These are phyloP conservation scores for Coelastrella sp. DNA, from an alignment of 139 green algal genomes.

Conservation along the genomic window DNA sequence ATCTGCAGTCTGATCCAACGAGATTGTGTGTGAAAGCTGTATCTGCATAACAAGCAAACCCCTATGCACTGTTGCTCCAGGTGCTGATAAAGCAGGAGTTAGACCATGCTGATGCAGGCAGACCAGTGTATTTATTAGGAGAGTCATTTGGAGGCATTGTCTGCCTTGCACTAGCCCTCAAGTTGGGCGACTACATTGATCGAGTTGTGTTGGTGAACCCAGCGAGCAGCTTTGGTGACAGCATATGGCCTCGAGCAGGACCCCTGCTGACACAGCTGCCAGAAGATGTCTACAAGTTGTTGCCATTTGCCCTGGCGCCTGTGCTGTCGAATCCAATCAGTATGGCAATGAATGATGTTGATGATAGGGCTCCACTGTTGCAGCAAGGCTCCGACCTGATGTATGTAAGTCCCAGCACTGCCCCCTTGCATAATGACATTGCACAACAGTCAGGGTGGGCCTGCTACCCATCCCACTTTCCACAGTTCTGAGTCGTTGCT, in stretches of 20 bases:
- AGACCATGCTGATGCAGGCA: conserved; percentile 24
- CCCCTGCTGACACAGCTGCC: conserved; percentile 77
- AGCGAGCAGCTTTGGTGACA: conserved; percentile 81
- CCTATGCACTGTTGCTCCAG: too few species aligned
- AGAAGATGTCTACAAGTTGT: conserved; percentile 71
- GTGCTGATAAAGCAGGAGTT: conserved; percentile 54
- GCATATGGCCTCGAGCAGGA: conserved; percentile 78
- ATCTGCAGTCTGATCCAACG: too few species aligned
- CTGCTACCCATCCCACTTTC: too few species aligned
- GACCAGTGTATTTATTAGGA: conserved; percentile 91
- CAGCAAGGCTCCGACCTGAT: conserved; percentile 48
- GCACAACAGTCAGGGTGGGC: too few species aligned
- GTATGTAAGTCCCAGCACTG: conserved; percentile 56
- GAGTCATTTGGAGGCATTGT: conserved; percentile 92
- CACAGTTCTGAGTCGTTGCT: too few species aligned
- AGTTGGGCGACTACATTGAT: conserved; percentile 43
- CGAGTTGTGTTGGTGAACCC: conserved; percentile 87
- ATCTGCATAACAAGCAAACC: too few species aligned
- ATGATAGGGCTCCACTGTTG: not conserved
- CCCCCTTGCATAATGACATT: too few species aligned
- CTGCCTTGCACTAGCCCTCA: conserved; percentile 75
- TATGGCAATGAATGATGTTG: conserved; percentile 62
- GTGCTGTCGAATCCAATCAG: conserved; percentile 87
- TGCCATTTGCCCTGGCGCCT: conserved; percentile 83
- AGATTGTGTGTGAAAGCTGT: too few species aligned